phyloP scores from a whole-genome alignment of 768 basidiomycete genomes.

The Mycena kentingensis region DNA sequence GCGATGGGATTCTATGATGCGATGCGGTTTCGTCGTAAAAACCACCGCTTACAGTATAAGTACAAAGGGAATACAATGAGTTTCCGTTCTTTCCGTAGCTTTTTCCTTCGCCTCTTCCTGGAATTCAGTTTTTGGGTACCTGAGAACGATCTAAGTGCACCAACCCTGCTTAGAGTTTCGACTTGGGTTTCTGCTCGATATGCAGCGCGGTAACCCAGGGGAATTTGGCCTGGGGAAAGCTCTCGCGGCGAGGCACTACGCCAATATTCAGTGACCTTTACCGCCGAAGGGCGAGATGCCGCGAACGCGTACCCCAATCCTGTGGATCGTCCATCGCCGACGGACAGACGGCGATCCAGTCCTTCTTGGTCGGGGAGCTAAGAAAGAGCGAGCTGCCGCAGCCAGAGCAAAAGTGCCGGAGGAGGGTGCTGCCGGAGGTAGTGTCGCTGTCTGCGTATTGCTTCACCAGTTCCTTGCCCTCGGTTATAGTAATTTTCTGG shows the following conservation, averaged over 20 bases:
- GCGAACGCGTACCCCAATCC: conserved; percentile 9
- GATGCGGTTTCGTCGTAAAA: too few species aligned
- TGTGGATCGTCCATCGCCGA: conserved; percentile 4
- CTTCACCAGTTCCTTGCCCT: conserved; percentile 26
- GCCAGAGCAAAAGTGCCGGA: conserved; percentile 29
- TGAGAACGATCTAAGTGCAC: too few species aligned
- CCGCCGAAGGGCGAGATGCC: neutral
- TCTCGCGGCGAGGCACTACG: conserved; percentile 17
- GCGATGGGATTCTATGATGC: too few species aligned
- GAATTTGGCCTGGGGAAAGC: conserved; percentile 8
- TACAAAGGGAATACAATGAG: too few species aligned
- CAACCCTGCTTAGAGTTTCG: conserved; percentile 6
- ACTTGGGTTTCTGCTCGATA: conserved; percentile 7
- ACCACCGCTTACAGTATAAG: too few species aligned
- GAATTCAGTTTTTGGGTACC: too few species aligned
- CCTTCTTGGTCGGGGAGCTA: conserved; percentile 1
- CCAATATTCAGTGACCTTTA: neutral
- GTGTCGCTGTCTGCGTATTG: conserved; percentile 26
- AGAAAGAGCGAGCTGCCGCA: conserved; percentile 31
- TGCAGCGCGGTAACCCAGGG: conserved; percentile 16
- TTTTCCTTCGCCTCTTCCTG: too few species aligned
- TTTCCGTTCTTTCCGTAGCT: too few species aligned
- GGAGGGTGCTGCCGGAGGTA: conserved; percentile 22
- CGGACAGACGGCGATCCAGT: conserved; percentile 4
- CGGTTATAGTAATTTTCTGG: conserved; percentile 27